Evolutionary conservation across 2,329 filamentous ascomycete genomes (phyloP).

Genomic region (Alternaria infectoria): DNA sequence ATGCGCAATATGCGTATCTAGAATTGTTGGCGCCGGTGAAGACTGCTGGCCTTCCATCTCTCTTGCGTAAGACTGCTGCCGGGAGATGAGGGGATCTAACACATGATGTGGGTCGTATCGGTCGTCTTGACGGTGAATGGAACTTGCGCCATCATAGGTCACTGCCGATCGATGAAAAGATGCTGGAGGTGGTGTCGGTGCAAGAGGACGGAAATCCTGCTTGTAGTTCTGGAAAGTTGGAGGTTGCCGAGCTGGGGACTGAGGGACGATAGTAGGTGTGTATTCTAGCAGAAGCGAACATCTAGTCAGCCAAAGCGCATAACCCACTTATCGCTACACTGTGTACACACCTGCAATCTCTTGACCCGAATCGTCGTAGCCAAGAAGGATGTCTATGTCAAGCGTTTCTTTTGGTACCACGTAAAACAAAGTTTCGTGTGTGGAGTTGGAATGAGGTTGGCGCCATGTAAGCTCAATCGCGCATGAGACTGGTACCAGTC

Average conservation of each 20-base stretch:
- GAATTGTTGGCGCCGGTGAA: background rate
- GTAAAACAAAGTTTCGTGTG: conserved; percentile 4
- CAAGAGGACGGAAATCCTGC: background rate
- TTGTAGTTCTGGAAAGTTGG: background rate
- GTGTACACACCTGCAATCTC: background rate
- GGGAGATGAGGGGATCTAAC: too few relatives aligned
- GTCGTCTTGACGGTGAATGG: background rate
- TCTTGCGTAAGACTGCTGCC: background rate
- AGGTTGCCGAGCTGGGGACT: background rate
- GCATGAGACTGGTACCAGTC: background rate
- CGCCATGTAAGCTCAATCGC: conserved; percentile 1
- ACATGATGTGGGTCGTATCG: background rate
- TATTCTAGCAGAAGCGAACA: background rate
- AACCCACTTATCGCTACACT: background rate
- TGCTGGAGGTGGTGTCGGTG: background rate
- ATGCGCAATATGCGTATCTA: background rate
- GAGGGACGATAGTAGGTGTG: background rate
- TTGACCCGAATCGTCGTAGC: background rate
- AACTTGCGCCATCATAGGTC: background rate
- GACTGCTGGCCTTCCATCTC: background rate
- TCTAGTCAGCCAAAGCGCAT: background rate
- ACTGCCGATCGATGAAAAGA: conserved; percentile 1
- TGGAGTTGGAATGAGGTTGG: background rate
- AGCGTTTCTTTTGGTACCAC: background rate
- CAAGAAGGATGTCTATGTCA: conserved; percentile 6